A percentile compares a stretch with the other conserved stretches of the same genome.
Evolutionary conservation across 345 rosid species (phyloP).

Genomic region (Lenwebbia sp.): DNA sequence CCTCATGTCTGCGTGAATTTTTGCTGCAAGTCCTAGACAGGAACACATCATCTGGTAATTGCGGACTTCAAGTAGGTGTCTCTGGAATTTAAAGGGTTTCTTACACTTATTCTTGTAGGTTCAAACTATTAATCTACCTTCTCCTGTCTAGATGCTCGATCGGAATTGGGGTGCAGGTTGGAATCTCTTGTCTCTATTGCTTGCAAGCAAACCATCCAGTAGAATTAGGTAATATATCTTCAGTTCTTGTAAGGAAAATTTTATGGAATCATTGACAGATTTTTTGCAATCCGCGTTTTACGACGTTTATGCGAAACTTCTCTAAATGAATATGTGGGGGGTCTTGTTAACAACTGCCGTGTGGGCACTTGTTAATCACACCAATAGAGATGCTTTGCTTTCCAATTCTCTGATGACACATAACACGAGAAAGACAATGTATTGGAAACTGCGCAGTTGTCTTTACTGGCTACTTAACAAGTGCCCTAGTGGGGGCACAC

Average conservation of each 20-base stretch:
- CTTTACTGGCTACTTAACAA: neutral
- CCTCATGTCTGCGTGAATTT: slow-evolving; percentile 84
- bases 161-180: slow-evolving; percentile 96
- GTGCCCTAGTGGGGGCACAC: neutral
- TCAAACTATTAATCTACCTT: neutral
- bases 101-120: neutral
- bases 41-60: slow-evolving; percentile 60
- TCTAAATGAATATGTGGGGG: neutral
- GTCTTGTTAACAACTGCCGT: neutral
- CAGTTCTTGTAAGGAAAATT: neutral
- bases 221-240: slow-evolving; percentile 53
- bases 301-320: neutral
- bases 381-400: neutral
- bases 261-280: neutral
- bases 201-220: slow-evolving; percentile 64
- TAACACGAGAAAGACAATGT: neutral
- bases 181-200: slow-evolving; percentile 79
- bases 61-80: slow-evolving; percentile 66
- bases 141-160: slow-evolving; percentile 68
- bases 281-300: neutral
- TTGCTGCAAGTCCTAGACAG: slow-evolving; percentile 45
- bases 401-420: neutral
- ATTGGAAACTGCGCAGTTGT: neutral
- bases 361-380: neutral
- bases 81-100: neutral